phyloP scores from a whole-genome alignment of 2,329 filamentous ascomycete species.

The Verticillium longisporum region DNA sequence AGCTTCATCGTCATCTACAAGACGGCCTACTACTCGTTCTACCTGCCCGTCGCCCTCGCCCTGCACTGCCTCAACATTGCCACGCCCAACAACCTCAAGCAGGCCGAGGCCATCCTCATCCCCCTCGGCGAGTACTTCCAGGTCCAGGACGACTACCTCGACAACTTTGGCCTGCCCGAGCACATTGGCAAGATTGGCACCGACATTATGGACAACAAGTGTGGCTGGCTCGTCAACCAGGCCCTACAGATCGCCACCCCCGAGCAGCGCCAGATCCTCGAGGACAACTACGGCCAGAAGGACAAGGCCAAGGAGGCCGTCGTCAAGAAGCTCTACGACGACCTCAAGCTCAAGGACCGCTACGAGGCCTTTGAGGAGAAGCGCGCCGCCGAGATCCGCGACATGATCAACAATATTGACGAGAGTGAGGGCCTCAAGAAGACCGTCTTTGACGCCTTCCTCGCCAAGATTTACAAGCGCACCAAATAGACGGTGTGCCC shows the following conservation, averaged over 20 bases:
- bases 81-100: conserved; percentile 81
- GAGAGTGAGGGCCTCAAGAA: conserved; percentile 87
- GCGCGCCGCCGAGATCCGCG: conserved; percentile 68
- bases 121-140: conserved; percentile 99
- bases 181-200: conserved; percentile 98
- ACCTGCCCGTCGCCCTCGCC: conserved; percentile 89
- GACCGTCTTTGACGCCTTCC: conserved; percentile 80
- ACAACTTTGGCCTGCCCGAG: conserved; percentile 90
- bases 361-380: conserved; percentile 90
- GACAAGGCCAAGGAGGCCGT: conserved; percentile 73
- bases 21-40: conserved; percentile 99
- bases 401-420: conserved; percentile 72
- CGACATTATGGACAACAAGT: conserved; percentile 99
- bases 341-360: conserved; percentile 73
- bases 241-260: conserved; percentile 73
- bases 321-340: conserved; percentile 84
- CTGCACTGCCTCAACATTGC: conserved; percentile 80
- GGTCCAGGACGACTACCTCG: conserved; percentile 96
- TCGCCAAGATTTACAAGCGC: conserved; percentile 96
- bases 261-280: conserved; percentile 81
- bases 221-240: conserved; percentile 96
- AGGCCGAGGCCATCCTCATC: conserved; percentile 86
- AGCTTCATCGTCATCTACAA: conserved; percentile 99
- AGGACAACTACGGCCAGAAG: conserved; percentile 92
- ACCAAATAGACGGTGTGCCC: conserved; percentile 60